Evolutionary conservation across 345 rosid species (phyloP).

Genomic region (Angophora floribunda): DNA sequence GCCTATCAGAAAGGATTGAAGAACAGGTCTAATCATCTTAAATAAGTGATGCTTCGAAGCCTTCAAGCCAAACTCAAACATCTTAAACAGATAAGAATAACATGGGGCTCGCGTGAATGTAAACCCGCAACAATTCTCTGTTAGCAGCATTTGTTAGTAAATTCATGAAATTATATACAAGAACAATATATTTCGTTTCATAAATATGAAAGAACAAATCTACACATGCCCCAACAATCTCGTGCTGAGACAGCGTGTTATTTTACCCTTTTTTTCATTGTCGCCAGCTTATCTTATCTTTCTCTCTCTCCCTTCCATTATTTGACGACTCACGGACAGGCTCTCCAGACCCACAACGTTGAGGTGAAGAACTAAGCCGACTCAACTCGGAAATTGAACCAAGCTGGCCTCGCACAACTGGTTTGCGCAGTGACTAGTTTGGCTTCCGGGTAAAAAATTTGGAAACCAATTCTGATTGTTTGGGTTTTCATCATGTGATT

Average conservation of each 20-base stretch:
- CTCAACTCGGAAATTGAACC: background rate
- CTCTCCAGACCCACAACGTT: background rate
- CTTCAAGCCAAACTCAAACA: background rate
- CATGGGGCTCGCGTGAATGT: background rate
- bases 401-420: background rate
- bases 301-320: too few relatives aligned
- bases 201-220: background rate
- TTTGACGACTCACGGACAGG: too few relatives aligned
- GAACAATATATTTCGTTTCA: background rate
- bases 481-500: background rate
- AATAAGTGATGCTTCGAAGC: background rate
- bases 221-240: background rate
- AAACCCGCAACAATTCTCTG: background rate
- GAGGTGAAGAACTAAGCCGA: too few relatives aligned
- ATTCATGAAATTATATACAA: background rate
- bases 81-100: rapidly evolving
- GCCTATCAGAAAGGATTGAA: background rate
- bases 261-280: background rate
- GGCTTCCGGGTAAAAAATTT: background rate
- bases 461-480: background rate
- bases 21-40: too few relatives aligned
- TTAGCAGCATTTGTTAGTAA: background rate
- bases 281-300: too few relatives aligned
- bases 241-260: background rate
- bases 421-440: background rate